A percentile compares a stretch with the other conserved stretches of the same genome.
phyloP scores from a whole-genome alignment of 2,329 filamentous ascomycete genomes.

The Whalleya microplaca region DNA sequence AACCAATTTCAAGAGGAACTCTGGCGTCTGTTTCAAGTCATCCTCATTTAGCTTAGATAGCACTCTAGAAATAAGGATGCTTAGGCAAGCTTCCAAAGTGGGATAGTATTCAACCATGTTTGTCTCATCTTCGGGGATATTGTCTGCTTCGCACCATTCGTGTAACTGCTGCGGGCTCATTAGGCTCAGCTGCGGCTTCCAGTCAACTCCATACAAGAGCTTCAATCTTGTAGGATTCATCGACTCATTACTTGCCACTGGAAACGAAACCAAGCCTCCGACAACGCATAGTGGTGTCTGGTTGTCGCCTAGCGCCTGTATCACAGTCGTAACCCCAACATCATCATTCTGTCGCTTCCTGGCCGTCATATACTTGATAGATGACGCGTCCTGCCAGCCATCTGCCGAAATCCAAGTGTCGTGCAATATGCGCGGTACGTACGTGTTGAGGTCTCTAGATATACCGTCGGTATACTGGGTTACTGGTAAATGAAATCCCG shows the following conservation, averaged over 20 bases:
- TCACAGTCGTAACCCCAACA: neutral
- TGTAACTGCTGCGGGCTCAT: constrained; percentile 35
- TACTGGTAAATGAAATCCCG: constrained; percentile 38
- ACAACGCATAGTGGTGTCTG: constrained; percentile 36
- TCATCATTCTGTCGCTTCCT: constrained; percentile 6
- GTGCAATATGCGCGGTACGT: constrained; percentile 34
- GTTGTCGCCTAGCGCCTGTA: constrained; percentile 37
- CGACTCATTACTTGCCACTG: constrained; percentile 32
- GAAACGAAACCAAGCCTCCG: constrained; percentile 20
- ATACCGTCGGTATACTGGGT: constrained; percentile 27
- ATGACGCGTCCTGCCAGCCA: constrained; percentile 36
- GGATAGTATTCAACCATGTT: constrained; percentile 20
- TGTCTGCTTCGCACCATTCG: constrained; percentile 26
- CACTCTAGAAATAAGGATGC: constrained; percentile 23
- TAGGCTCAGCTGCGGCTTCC: constrained; percentile 45
- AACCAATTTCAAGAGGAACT: constrained; percentile 31
- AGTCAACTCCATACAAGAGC: constrained; percentile 40
- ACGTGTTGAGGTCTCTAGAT: constrained; percentile 20
- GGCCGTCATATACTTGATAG: constrained; percentile 31
- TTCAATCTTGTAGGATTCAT: constrained; percentile 23
- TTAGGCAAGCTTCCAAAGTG: constrained; percentile 27
- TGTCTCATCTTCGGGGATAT: constrained; percentile 29
- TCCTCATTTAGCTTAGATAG: constrained; percentile 22
- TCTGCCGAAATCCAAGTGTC: constrained; percentile 40
- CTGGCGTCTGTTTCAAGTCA: constrained; percentile 23